Evolutionary conservation across 495 filamentous ascomycete genomes (phyloP).

Genomic region (Niebla homalea): DNA sequence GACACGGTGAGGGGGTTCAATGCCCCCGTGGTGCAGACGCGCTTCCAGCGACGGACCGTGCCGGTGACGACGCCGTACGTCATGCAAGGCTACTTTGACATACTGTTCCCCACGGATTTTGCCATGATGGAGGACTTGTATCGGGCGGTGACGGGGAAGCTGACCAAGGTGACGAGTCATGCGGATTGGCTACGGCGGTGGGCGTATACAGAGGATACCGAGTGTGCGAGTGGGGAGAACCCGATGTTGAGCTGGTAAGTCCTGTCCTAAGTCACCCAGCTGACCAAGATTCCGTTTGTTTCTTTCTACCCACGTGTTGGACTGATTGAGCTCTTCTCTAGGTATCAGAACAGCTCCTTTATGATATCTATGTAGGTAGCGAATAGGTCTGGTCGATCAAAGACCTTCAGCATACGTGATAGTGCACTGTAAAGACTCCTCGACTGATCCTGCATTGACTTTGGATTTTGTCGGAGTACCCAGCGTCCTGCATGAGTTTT

Average conservation of each 20-base stretch:
- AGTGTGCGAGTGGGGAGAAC: constrained; percentile 83
- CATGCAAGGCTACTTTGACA: constrained; percentile 94
- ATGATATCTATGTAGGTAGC: constrained; percentile 7
- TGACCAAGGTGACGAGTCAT: constrained; percentile 72
- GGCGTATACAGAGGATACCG: constrained; percentile 81
- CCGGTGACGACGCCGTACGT: constrained; percentile 86
- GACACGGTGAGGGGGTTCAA: constrained; percentile 72
- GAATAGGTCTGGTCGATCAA: too few relatives aligned
- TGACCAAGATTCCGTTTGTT: constrained; percentile 53
- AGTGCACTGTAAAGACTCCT: neutral
- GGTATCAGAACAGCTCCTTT: constrained; percentile 12
- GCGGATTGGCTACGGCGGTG: constrained; percentile 82
- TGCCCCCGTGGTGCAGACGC: constrained; percentile 89
- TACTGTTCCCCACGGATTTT: constrained; percentile 96
- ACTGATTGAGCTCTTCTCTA: neutral
- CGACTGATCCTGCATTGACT: neutral
- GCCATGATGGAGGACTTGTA: constrained; percentile 78
- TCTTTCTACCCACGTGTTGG: neutral
- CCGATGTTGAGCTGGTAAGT: constrained; percentile 79
- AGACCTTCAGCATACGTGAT: too few relatives aligned
- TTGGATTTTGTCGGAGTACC: too few relatives aligned
- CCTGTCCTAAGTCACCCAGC: constrained; percentile 18
- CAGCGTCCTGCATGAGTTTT: too few relatives aligned
- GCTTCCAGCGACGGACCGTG: constrained; percentile 72
- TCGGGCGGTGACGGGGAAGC: constrained; percentile 75